Percentiles rank a stretch among this genome's conserved stretches.
phyloP scores from a whole-genome alignment of 305 asterid genomes.

The Fraxinus albicans region DNA sequence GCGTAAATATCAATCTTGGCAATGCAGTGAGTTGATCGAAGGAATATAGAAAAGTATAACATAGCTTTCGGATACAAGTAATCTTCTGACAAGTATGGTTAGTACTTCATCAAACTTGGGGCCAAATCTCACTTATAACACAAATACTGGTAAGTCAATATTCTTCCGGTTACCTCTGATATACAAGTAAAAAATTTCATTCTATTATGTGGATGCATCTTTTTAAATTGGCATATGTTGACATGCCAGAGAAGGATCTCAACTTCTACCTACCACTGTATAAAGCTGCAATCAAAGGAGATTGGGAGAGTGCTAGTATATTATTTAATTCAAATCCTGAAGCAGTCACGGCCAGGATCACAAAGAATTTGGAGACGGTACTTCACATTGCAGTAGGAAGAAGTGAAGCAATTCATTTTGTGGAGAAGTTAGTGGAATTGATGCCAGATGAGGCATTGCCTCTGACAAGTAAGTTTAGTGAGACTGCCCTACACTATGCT shows the following conservation, averaged over 20 bases:
- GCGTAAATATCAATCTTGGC: not conserved
- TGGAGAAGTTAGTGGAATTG: conserved; percentile 26
- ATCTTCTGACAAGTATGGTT: not conserved
- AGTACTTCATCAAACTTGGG: not conserved
- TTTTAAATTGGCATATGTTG: not conserved
- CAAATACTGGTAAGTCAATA: conserved; percentile 2
- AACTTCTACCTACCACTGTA: conserved; percentile 36
- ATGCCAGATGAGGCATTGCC: conserved; percentile 30
- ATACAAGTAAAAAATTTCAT: not conserved
- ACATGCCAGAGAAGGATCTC: conserved; percentile 22
- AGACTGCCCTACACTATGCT: conserved; percentile 38
- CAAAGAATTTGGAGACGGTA: conserved; percentile 33
- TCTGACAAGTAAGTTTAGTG: conserved; percentile 22
- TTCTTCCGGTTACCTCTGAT: not conserved
- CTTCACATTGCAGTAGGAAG: conserved; percentile 37
- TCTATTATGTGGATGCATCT: not conserved
- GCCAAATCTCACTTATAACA: not conserved
- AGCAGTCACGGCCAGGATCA: conserved; percentile 21
- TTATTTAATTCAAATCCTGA: conserved; percentile 32
- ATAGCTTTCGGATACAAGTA: not conserved
- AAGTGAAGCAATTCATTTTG: conserved; percentile 28
- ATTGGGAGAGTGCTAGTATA: conserved; percentile 30
- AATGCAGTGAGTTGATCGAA: not conserved
- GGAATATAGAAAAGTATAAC: not conserved
- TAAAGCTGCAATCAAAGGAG: conserved; percentile 36